Evolutionary conservation across 352 stramenopile genomes (phyloP).

Genomic region (Pythium brachiatum): DNA sequence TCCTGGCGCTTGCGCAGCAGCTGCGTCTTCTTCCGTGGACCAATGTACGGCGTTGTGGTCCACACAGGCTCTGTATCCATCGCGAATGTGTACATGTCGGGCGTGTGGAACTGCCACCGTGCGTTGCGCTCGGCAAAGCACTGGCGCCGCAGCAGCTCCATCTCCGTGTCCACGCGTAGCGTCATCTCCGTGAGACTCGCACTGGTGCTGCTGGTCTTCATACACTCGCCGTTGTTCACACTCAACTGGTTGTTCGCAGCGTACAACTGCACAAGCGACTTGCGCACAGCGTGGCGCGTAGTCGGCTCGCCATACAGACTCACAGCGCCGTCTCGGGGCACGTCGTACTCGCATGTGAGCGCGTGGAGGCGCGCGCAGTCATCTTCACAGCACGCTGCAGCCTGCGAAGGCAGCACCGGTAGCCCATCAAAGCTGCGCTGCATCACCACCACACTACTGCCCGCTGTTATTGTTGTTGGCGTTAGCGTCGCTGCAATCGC

Average conservation of each 20-base stretch:
- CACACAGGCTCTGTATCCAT: slow-evolving; percentile 29
- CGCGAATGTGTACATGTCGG: slow-evolving; percentile 46
- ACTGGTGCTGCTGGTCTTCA: slow-evolving; percentile 15
- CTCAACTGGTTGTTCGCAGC: slow-evolving; percentile 31
- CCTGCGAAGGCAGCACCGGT: slow-evolving; percentile 22
- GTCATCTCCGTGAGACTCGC: too few species aligned
- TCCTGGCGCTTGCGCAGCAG: slow-evolving; percentile 39
- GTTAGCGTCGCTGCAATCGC: background rate
- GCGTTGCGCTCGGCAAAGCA: slow-evolving; percentile 80
- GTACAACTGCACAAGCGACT: slow-evolving; percentile 43
- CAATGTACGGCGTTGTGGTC: slow-evolving; percentile 35
- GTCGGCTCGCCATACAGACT: slow-evolving; percentile 15
- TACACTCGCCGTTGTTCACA: too few species aligned
- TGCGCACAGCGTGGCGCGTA: slow-evolving; percentile 36
- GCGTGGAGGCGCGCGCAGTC: background rate
- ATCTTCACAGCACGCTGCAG: slow-evolving; percentile 1
- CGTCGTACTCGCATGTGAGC: background rate
- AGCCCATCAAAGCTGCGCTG: slow-evolving; percentile 26
- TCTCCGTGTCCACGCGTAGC: slow-evolving; percentile 71
- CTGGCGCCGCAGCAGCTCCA: slow-evolving; percentile 64
- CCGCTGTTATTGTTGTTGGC: too few species aligned
- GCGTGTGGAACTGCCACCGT: slow-evolving; percentile 50
- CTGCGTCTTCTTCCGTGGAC: slow-evolving; percentile 38
- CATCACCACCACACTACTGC: slow-evolving; percentile 17
- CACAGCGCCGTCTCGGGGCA: slow-evolving; percentile 9